These are phyloP conservation scores for Raphanus sativus DNA, from an alignment of 345 rosid species.

Conservation along the genomic window DNA sequence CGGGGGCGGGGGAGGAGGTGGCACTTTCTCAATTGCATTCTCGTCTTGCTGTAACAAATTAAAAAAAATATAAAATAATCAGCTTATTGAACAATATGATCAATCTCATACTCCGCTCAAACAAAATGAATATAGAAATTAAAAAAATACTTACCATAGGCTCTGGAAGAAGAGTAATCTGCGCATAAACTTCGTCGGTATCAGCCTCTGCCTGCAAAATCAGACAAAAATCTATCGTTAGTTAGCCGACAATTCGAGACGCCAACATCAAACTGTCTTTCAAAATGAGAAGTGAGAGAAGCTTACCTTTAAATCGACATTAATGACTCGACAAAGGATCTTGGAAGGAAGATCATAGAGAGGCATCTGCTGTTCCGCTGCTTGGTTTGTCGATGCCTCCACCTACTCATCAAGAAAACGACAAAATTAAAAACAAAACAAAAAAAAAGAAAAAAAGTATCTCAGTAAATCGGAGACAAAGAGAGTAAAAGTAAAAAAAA, in stretches of 20 bases:
- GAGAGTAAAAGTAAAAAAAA: not conserved
- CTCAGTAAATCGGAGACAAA: not conserved
- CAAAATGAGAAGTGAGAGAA: not conserved
- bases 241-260: not conserved
- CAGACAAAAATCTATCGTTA: not conserved
- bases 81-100: not conserved
- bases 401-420: constrained; percentile 48
- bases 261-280: not conserved
- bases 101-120: not conserved
- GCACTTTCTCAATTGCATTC: constrained; percentile 50
- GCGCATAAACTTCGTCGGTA: constrained; percentile 85
- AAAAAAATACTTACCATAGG: constrained; percentile 41
- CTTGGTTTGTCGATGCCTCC: constrained; percentile 78
- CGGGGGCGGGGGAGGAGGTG: constrained; percentile 53
- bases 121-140: not conserved
- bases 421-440: not conserved
- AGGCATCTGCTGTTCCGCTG: constrained; percentile 79
- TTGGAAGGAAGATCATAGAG: constrained; percentile 61
- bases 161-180: constrained; percentile 74
- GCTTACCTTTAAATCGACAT: constrained; percentile 64
- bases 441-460: constrained; percentile 8
- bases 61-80: not conserved
- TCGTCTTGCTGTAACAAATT: constrained; percentile 51
- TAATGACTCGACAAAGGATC: constrained; percentile 75
- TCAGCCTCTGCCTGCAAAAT: constrained; percentile 73